A percentile compares a stretch with the other conserved stretches of the same genome.
Evolutionary conservation across 1,284 basidiomycete genomes (phyloP).

Genomic region (Naganishia albida): DNA sequence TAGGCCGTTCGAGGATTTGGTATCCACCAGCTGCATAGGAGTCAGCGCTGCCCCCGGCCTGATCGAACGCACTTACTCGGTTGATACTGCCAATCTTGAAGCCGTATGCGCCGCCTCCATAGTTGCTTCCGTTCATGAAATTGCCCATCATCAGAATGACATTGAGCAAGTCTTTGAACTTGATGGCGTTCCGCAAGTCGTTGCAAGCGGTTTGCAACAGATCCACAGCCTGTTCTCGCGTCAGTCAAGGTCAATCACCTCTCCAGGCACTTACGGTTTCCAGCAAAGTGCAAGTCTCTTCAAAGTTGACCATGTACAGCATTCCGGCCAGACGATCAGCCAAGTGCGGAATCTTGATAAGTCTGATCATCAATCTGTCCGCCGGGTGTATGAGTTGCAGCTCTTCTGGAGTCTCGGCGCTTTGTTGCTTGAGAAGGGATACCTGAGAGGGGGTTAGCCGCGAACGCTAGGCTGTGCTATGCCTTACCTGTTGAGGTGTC

Average conservation of each 20-base stretch:
- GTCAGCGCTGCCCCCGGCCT: neutral
- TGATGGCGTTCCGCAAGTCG: conserved; percentile 70
- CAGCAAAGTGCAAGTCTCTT: conserved; percentile 71
- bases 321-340: conserved; percentile 88
- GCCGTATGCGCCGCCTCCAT: conserved; percentile 95
- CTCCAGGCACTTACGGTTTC: conserved; percentile 52
- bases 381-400: conserved; percentile 85
- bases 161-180: conserved; percentile 74
- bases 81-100: conserved; percentile 98
- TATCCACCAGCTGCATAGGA: conserved; percentile 78
- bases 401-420: conserved; percentile 76
- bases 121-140: conserved; percentile 95
- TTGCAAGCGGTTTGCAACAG: conserved; percentile 78
- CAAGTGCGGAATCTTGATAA: conserved; percentile 94
- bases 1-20: conserved; percentile 89
- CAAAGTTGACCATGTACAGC: conserved; percentile 84
- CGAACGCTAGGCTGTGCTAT: neutral
- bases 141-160: conserved; percentile 93
- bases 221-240: conserved; percentile 64
- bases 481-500: conserved; percentile 76
- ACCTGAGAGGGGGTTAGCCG: conserved; percentile 58
- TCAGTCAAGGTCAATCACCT: neutral
- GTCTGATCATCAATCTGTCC: conserved; percentile 93
- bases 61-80: conserved; percentile 61
- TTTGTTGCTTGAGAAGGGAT: conserved; percentile 89